Evolutionary conservation across 1,139 yeast genomes (phyloP), one percentile per base, ranked within the genome.

Genomic region (Debaryomyces robertsiae): DNA sequence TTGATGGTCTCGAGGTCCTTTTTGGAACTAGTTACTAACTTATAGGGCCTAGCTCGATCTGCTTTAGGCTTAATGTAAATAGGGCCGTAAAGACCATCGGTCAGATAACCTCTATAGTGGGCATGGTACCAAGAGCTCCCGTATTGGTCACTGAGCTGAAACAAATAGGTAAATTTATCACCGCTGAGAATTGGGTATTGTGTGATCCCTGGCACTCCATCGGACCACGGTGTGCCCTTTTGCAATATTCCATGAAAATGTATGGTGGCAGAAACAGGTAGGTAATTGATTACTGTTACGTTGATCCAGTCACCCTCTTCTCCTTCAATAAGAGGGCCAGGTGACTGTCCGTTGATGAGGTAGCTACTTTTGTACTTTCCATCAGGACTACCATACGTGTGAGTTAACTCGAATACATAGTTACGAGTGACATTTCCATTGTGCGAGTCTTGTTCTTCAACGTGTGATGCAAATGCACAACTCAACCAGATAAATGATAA

Each of bases 71-170:
- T 42, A 15, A 65, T 55, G 38, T 60, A 61, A 10, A 67, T 44
- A 0, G 69, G 65, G 0, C 80, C 80, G 35, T 68, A 60, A 2
- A 75, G 51, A 6, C 79, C 79, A 50, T 75, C 81, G 3, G 75
- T 73, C 43, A 72, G 64, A 41, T 75, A 77, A 0, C 76, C 73
- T 9, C 73, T 51, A 43, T 63, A 69, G 49, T 75, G 81, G 1
- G 80, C 72, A 50, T 75, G 81, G 48, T 74, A 75, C 80, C 80
- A 75, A 38, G 63, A 69, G 1, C 77, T 68, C 0, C 81, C 81
- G 44, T 63, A 65, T 40, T 69, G 73, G 30, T 61, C 56, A 5
- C 59, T 65, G 13, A 68, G 52, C 11, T 65, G 67, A 46, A 74
- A 68, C 33, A 57, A 64, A 48, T 75, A 70, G 30, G 63, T 58